A percentile compares a stretch with the other conserved stretches of the same genome.
Evolutionary conservation across 73 alveolate genomes (phyloP).

Genomic region (Uronychia setigera): DNA sequence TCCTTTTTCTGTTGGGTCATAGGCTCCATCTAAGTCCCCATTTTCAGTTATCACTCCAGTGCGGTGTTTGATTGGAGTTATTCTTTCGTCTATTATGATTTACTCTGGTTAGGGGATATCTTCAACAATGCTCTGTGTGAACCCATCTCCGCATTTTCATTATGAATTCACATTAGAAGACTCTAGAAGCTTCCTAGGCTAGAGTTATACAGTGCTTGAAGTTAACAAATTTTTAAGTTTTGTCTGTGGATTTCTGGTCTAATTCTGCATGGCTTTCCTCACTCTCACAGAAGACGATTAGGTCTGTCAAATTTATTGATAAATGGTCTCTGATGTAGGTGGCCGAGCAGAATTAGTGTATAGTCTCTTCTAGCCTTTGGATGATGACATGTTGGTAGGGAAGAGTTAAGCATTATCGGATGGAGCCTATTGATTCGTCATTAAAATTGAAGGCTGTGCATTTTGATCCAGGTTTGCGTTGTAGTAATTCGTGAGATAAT

Average conservation of each 20-base stretch:
- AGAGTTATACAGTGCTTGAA: not conserved
- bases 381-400: not conserved
- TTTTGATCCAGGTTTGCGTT: not conserved
- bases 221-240: not conserved
- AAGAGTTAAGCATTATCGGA: not conserved
- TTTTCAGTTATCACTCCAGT: too few relatives aligned
- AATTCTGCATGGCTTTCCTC: not conserved
- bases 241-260: not conserved
- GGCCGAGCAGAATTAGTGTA: not conserved
- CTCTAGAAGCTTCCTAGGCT: not conserved
- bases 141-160: not conserved
- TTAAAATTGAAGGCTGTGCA: not conserved
- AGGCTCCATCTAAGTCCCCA: too few relatives aligned
- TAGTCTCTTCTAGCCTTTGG: not conserved
- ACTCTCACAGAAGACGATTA: not conserved
- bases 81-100: not conserved
- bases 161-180: not conserved
- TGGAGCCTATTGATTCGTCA: not conserved
- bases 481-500: not conserved
- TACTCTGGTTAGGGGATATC: too few relatives aligned
- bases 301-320: not conserved
- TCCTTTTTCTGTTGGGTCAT: too few relatives aligned
- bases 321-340: not conserved
- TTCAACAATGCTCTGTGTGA: not conserved
- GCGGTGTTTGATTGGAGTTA: not conserved